Evolutionary conservation across 306 rosid genomes (phyloP), one percentile per base, ranked within the genome.

Genomic region (Luffa aegyptiaca): DNA sequence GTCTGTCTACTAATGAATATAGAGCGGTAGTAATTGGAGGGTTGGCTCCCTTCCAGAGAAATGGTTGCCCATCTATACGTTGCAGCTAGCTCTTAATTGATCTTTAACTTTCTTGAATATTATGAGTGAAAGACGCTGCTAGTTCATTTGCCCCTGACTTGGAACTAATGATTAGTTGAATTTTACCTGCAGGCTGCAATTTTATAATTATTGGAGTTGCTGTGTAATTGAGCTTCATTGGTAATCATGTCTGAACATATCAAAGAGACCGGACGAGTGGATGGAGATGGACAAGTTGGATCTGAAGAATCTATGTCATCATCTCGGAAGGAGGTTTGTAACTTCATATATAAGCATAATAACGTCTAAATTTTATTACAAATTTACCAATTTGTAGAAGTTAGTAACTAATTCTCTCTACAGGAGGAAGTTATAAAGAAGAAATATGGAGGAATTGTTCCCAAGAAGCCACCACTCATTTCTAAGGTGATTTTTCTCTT

Each of bases 391-490:
- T 52, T 52, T 52, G 44, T 39, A 41, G 63, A 75, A 75, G 21
- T 51, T 35, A 18, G 46, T 36, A 26, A 20, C 48, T 75, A 2
- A 46, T 44, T 46, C 26, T 37, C 80, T 81, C 70, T 81, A 69
- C 86, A 95, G 98, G 97, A 89, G 79, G 96, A 85, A 42, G 86
- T 80, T 81, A 5, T 94, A 68, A 95, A 91, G 97, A 95, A 92
- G 62, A 95, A 90, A 82, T 95, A 95, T 65, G 98, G 98, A 81
- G 98, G 98, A 77, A 84, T 95, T 39, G 35, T 90, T 79, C 97
- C 96, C 45, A 95, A 92, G 86, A 95, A 91, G 80, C 93, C 90
- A 10, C 98, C 98, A 18, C 97, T 95, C 52, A 92, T 92, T 82
- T 91, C 97, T 62, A 91, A 92, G 97, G 98, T 88, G 75, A 77